Evolutionary conservation across 345 rosid species (phyloP).

Genomic region (Gossypium raimondii): DNA sequence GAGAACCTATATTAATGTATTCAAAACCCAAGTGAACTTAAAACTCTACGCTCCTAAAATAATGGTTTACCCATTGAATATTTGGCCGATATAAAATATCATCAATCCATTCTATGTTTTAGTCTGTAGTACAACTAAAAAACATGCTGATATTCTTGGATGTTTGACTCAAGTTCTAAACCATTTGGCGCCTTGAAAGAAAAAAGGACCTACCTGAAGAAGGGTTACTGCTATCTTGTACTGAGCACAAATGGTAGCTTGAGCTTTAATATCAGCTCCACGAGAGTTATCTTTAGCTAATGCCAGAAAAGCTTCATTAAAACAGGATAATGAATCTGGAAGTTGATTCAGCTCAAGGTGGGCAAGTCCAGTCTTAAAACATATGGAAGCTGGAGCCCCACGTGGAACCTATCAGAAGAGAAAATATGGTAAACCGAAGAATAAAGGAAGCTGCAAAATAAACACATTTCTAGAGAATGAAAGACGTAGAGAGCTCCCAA

Average conservation of each 20-base stretch:
- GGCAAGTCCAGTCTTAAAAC: slow-evolving; percentile 92
- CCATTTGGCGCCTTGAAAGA: not conserved
- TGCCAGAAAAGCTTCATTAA: slow-evolving; percentile 94
- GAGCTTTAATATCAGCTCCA: slow-evolving; percentile 93
- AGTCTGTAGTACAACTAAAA: no score
- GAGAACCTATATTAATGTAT: not conserved
- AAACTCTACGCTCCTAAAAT: not conserved
- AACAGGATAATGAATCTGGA: slow-evolving; percentile 92
- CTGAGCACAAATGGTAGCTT: slow-evolving; percentile 96
- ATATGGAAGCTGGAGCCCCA: slow-evolving; percentile 84
- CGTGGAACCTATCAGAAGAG: slow-evolving; percentile 66
- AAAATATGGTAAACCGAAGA: slow-evolving; percentile 4
- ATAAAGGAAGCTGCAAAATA: not conserved
- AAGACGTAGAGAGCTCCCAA: not conserved
- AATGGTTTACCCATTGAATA: not conserved
- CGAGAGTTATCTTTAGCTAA: slow-evolving; percentile 95
- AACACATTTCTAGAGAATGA: not conserved
- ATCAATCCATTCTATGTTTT: no score
- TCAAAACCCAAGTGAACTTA: not conserved
- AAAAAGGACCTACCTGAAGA: slow-evolving; percentile 51
- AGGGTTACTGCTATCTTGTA: slow-evolving; percentile 94
- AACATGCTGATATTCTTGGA: not conserved
- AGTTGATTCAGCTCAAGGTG: slow-evolving; percentile 99
- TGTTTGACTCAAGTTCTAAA: not conserved
- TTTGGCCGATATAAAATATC: not conserved